phyloP scores from a whole-genome alignment of 805 yeast species.

The Candida argentea region DNA sequence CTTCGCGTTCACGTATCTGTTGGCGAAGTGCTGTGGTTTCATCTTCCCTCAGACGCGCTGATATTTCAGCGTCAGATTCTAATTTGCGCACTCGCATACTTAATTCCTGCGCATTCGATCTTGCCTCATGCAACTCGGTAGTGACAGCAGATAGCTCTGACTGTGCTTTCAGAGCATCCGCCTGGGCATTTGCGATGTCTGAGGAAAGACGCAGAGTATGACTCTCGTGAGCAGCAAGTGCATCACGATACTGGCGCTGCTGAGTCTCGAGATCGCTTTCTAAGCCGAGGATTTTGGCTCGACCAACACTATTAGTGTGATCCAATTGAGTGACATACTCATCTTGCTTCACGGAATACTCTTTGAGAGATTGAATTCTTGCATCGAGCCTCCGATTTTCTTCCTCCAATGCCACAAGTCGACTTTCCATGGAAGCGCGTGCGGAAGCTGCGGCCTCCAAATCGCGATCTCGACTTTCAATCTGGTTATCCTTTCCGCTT shows the following conservation, averaged over 20 bases:
- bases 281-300: slow-evolving; percentile 11
- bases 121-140: slow-evolving; percentile 4
- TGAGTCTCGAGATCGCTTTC: slow-evolving; percentile 7
- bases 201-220: slow-evolving; percentile 8
- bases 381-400: slow-evolving; percentile 5
- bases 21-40: slow-evolving; percentile 3
- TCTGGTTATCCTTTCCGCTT: slow-evolving; percentile 3
- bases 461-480: slow-evolving; percentile 6
- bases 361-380: slow-evolving; percentile 8
- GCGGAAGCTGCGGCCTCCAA: slow-evolving; percentile 9
- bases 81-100: slow-evolving; percentile 12
- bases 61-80: slow-evolving; percentile 18
- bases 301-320: slow-evolving; percentile 13
- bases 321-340: slow-evolving; percentile 15
- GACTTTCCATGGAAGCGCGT: slow-evolving; percentile 11
- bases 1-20: slow-evolving; percentile 16
- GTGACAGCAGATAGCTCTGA: background rate
- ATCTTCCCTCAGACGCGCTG: slow-evolving; percentile 2
- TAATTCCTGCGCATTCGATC: slow-evolving; percentile 2
- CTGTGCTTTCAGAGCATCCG: slow-evolving; percentile 2
- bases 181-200: slow-evolving; percentile 7
- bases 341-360: slow-evolving; percentile 12
- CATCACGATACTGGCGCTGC: slow-evolving; percentile 5
- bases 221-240: slow-evolving; percentile 6
- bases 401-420: slow-evolving; percentile 3